A percentile compares a stretch with the other conserved stretches of the same genome.
These are phyloP conservation scores for Claviceps quebecensis DNA, from an alignment of 2,329 filamentous ascomycete genomes.

Conservation along the genomic window DNA sequence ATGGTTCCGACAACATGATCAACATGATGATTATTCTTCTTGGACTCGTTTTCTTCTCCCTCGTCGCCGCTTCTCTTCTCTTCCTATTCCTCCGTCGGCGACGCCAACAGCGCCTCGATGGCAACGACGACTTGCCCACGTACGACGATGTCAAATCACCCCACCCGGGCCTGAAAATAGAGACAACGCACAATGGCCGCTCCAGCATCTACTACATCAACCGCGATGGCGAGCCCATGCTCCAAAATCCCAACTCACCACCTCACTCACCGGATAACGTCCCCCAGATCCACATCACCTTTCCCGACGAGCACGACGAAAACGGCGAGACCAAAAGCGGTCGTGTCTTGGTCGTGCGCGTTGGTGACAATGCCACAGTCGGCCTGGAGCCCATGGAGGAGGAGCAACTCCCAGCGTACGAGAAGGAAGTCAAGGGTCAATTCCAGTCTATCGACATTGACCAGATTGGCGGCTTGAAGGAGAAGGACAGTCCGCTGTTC, in stretches of 20 bases:
- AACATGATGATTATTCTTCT: slow-evolving; percentile 70
- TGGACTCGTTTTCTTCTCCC: slow-evolving; percentile 58
- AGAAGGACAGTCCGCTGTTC: slow-evolving; percentile 50
- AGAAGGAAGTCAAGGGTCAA: slow-evolving; percentile 61
- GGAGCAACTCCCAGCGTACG: slow-evolving; percentile 72
- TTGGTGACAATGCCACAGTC: slow-evolving; percentile 72
- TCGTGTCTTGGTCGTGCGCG: slow-evolving; percentile 78
- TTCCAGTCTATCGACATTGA: slow-evolving; percentile 95
- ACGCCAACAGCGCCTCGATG: slow-evolving; percentile 28
- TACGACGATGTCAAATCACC: slow-evolving; percentile 50
- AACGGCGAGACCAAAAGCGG: slow-evolving; percentile 69
- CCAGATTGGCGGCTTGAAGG: slow-evolving; percentile 83
- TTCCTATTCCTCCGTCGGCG: slow-evolving; percentile 57
- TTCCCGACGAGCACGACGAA: slow-evolving; percentile 88
- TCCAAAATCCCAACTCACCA: slow-evolving; percentile 60
- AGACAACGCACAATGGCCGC: slow-evolving; percentile 39
- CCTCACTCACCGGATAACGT: slow-evolving; percentile 70
- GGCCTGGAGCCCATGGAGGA: slow-evolving; percentile 80
- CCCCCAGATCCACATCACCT: slow-evolving; percentile 95
- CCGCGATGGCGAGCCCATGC: slow-evolving; percentile 61
- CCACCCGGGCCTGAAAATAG: slow-evolving; percentile 41
- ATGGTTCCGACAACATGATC: slow-evolving; percentile 47
- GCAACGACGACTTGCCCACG: slow-evolving; percentile 46
- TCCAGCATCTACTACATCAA: slow-evolving; percentile 66
- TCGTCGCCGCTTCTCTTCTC: slow-evolving; percentile 54